Evolutionary conservation across 2,329 filamentous ascomycete species (phyloP).

Genomic region (Tolypocladium endophyticum): DNA sequence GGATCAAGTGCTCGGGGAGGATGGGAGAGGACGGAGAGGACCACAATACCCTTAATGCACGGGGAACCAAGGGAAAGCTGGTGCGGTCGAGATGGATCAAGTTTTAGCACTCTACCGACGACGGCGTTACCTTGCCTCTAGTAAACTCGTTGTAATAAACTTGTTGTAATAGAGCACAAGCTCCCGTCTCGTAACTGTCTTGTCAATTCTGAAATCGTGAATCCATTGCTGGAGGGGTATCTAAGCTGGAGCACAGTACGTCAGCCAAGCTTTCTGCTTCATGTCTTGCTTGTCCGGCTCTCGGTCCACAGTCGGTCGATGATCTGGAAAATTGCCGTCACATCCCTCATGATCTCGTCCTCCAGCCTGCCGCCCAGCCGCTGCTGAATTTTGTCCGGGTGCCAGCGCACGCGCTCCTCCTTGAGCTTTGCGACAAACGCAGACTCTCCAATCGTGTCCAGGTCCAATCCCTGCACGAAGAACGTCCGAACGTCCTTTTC

Average conservation of each 20-base stretch:
- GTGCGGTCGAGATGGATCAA: background rate
- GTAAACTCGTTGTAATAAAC: background rate
- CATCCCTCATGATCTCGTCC: constrained; percentile 59
- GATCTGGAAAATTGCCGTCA: constrained; percentile 87
- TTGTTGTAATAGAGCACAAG: background rate
- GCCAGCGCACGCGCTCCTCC: constrained; percentile 83
- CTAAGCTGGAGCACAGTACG: background rate
- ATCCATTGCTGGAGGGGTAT: background rate
- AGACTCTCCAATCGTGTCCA: constrained; percentile 32
- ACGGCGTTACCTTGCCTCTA: background rate
- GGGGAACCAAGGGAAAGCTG: background rate
- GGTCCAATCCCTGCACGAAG: constrained; percentile 40
- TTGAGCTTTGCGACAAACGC: constrained; percentile 51
- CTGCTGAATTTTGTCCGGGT: constrained; percentile 96
- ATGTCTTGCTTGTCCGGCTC: constrained; percentile 22
- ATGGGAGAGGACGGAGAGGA: background rate
- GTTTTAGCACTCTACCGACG: background rate
- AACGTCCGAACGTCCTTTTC: constrained; percentile 58
- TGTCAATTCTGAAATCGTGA: background rate
- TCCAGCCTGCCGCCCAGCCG: constrained; percentile 66
- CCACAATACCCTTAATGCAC: background rate
- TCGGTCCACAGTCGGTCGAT: constrained; percentile 75
- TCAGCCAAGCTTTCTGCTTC: background rate
- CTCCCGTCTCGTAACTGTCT: background rate
- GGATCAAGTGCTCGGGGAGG: background rate